Base-by-base conservation (phyloP, 495 filamentous ascomycete species). In the Daldinia decipiens region DNA sequence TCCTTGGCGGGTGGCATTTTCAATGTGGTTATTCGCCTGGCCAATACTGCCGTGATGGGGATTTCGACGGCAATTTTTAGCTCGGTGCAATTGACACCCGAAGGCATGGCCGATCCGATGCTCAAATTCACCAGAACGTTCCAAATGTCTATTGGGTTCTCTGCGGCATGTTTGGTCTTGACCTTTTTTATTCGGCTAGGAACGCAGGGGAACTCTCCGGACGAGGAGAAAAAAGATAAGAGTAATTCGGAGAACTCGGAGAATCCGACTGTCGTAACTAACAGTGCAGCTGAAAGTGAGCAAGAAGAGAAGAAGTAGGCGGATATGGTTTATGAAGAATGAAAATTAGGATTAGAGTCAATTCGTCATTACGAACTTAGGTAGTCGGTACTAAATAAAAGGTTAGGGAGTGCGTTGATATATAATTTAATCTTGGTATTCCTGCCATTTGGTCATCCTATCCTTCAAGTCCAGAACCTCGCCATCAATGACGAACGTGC, bases 1-100 rank as follows among this genome's bases (percentile, higher is more conserved):
- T 84, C 85, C 1, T 74, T 89, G 2, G 86, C 86, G 0, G 87
- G 87, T 4, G 87, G 85, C 5, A 82, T 88, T 27, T 86, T 89
- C 76, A 88, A 87, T 67, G 85, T 86, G 1, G 78, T 88, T 5
- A 83, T 84, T 6, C 81, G 87, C 57, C 67, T 87, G 13, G 82
- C 85, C 7, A 72, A 80, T 5, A 84, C 87, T 1, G 74, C 86
- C n/a, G 81, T 83, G 0, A 76, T 89, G 31, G 87, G 86, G 7
- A 76, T 86, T 43, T 79, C 80, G 19, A 87, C 87, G 7, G 84
- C 84, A 2, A 79, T 86, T 8, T 84, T 74, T 59, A 81, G 79
- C 52, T 81, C 81, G 4, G 64, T 77, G 0, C 62, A 73, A 52
- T 56, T 68, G 21, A 78, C 79, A 0, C 60, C 71, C 1, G 77